Evolutionary conservation across 2,329 filamentous ascomycete species (phyloP).

Genomic region (Bipolaris sorokiniana): DNA sequence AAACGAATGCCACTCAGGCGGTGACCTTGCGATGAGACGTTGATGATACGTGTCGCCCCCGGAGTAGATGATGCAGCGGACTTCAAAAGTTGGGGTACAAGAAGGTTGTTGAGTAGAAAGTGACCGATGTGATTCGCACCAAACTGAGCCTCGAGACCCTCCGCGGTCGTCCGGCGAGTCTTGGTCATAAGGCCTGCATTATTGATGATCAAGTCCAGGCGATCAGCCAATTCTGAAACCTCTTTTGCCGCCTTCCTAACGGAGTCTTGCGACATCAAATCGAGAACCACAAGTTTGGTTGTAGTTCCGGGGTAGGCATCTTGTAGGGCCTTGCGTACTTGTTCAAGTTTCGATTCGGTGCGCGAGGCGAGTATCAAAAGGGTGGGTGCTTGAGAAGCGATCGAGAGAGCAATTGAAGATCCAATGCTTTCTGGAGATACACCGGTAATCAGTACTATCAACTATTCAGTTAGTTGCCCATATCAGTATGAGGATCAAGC

Average conservation of each 20-base stretch:
- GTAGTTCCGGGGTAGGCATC: constrained; percentile 36
- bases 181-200: constrained; percentile 53
- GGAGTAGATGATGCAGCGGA: constrained; percentile 41
- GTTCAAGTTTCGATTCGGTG: constrained; percentile 50
- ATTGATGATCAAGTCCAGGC: constrained; percentile 54
- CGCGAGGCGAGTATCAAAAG: constrained; percentile 51
- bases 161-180: constrained; percentile 41
- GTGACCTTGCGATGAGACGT: constrained; percentile 40
- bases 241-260: constrained; percentile 45
- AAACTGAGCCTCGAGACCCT: constrained; percentile 58
- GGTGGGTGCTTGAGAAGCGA: constrained; percentile 36
- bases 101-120: constrained; percentile 53
- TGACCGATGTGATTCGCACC: constrained; percentile 58
- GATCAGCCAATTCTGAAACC: constrained; percentile 32
- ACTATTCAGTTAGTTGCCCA: background rate
- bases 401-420: constrained; percentile 34
- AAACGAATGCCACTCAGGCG: constrained; percentile 46
- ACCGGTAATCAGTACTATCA: constrained; percentile 49
- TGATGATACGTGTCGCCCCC: constrained; percentile 36
- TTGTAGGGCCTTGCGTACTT: constrained; percentile 47
- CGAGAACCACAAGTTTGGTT: constrained; percentile 37
- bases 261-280: constrained; percentile 49
- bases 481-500: rapidly evolving
- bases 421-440: constrained; percentile 41
- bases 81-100: constrained; percentile 49